These are phyloP conservation scores for Brassica carinata DNA, from an alignment of 345 rosid species.

Conservation along the genomic window DNA sequence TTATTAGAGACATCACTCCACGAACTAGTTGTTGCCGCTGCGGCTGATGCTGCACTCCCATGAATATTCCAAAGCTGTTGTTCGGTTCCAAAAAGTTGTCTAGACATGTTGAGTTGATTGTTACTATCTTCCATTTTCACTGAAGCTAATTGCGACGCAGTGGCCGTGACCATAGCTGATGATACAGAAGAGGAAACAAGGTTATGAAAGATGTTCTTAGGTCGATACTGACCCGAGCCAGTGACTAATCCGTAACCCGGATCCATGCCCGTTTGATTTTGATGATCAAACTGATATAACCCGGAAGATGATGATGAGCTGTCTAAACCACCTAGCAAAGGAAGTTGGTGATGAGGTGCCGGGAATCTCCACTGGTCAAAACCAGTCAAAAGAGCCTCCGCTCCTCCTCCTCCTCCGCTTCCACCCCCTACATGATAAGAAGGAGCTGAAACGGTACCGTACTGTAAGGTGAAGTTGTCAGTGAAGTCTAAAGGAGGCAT, in stretches of 20 bases:
- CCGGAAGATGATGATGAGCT: slow-evolving; percentile 25
- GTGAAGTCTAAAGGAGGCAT: slow-evolving; percentile 43
- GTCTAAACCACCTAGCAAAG: slow-evolving; percentile 38
- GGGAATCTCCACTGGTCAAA: slow-evolving; percentile 41
- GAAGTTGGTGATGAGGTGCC: slow-evolving; percentile 27
- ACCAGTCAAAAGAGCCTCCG: slow-evolving; percentile 35
- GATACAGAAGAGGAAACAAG: slow-evolving; percentile 33
- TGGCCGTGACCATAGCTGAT: slow-evolving; percentile 37
- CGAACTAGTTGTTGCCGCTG: slow-evolving; percentile 38
- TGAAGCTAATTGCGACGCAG: slow-evolving; percentile 34
- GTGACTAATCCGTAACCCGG: slow-evolving; percentile 37
- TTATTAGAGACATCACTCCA: slow-evolving; percentile 47
- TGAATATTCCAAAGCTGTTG: slow-evolving; percentile 43
- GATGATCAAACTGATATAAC: slow-evolving; percentile 31
- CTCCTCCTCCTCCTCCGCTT: slow-evolving; percentile 31
- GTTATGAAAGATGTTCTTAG: slow-evolving; percentile 40
- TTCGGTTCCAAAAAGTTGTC: slow-evolving; percentile 38
- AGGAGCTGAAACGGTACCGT: slow-evolving; percentile 42
- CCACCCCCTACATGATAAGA: slow-evolving; percentile 34
- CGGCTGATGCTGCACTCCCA: slow-evolving; percentile 28
- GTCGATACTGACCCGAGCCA: slow-evolving; percentile 38
- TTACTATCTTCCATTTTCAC: slow-evolving; percentile 47
- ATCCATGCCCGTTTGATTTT: slow-evolving; percentile 31
- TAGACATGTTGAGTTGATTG: slow-evolving; percentile 36
- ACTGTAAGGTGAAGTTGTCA: slow-evolving; percentile 40